A percentile compares a stretch with the other conserved stretches of the same genome.
These are phyloP conservation scores for Parsonsia alboflavescens DNA, from an alignment of 257 asterid species.

Conservation along the genomic window DNA sequence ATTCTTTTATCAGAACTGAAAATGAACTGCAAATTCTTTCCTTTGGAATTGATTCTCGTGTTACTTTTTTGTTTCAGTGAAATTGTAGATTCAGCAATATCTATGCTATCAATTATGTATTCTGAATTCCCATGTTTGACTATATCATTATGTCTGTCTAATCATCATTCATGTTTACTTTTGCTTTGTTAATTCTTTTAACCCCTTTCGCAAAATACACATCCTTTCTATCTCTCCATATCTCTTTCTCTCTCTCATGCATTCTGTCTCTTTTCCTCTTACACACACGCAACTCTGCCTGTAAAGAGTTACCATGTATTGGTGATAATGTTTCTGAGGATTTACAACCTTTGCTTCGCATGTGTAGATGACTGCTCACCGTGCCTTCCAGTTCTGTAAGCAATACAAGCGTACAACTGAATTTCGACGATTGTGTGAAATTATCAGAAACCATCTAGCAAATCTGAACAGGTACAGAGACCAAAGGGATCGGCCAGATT, in stretches of 20 bases:
- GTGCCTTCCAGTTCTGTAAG: constrained; percentile 96
- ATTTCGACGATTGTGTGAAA: constrained; percentile 84
- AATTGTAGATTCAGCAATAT: too few species aligned
- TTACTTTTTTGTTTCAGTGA: neutral
- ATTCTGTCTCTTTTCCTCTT: neutral
- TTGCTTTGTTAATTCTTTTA: neutral
- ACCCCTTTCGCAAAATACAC: neutral
- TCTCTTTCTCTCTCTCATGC: neutral
- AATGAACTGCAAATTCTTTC: neutral
- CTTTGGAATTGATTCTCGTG: neutral
- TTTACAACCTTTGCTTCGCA: constrained; percentile 14
- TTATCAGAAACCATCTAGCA: constrained; percentile 79
- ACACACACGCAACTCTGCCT: neutral
- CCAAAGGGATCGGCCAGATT: constrained; percentile 94
- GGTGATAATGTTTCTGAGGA: neutral
- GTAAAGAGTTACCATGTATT: neutral
- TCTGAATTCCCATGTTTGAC: neutral
- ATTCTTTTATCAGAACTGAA: neutral
- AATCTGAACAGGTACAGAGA: constrained; percentile 90
- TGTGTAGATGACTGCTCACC: constrained; percentile 89
- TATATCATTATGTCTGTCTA: neutral
- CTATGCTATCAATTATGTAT: neutral
- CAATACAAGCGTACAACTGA: constrained; percentile 91
- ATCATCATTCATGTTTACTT: neutral
- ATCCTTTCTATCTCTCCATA: too few species aligned